A percentile compares a stretch with the other conserved stretches of the same genome.
Conservation (phyloP, 1,284 basidiomycete genomes). For the Cerioporus squamosus region DNA sequence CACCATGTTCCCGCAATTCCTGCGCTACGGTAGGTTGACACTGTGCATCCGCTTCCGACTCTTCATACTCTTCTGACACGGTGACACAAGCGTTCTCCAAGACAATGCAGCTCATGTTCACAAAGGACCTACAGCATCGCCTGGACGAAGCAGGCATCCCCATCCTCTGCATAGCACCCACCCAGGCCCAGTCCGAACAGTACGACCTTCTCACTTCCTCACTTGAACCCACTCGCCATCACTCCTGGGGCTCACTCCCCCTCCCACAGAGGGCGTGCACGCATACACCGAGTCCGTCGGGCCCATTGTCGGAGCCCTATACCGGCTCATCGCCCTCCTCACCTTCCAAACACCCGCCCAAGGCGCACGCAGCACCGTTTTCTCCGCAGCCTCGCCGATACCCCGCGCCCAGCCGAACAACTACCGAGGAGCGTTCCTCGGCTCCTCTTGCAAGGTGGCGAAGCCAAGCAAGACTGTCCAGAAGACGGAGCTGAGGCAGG, state of each 20-base stretch:
- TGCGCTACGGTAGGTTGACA: constrained; percentile 40
- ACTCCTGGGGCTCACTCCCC: too few relatives aligned
- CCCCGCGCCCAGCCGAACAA: constrained; percentile 37
- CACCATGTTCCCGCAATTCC: constrained; percentile 30
- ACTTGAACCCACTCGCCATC: too few relatives aligned
- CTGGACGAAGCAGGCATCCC: constrained; percentile 31
- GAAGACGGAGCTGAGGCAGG: constrained; percentile 44
- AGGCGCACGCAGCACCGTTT: constrained; percentile 46
- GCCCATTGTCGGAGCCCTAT: constrained; percentile 25
- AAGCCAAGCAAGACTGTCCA: constrained; percentile 33
- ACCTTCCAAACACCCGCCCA: constrained; percentile 43
- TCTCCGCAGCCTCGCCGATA: constrained; percentile 49
- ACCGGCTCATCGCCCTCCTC: constrained; percentile 28
- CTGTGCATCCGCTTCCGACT: neutral
- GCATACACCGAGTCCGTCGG: constrained; percentile 21
- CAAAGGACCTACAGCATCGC: constrained; percentile 33
- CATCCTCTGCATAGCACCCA: constrained; percentile 31
- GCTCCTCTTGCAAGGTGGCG: constrained; percentile 40
- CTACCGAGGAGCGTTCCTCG: constrained; percentile 51
- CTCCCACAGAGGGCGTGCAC: constrained; percentile 23
- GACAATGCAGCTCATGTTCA: constrained; percentile 34
- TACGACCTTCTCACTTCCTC: constrained; percentile 15
- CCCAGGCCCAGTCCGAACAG: constrained; percentile 48
- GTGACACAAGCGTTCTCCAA: constrained; percentile 41
- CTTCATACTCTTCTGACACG: constrained; percentile 19